phyloP scores from a whole-genome alignment of 257 asterid genomes.

The Apocynum venetum region DNA sequence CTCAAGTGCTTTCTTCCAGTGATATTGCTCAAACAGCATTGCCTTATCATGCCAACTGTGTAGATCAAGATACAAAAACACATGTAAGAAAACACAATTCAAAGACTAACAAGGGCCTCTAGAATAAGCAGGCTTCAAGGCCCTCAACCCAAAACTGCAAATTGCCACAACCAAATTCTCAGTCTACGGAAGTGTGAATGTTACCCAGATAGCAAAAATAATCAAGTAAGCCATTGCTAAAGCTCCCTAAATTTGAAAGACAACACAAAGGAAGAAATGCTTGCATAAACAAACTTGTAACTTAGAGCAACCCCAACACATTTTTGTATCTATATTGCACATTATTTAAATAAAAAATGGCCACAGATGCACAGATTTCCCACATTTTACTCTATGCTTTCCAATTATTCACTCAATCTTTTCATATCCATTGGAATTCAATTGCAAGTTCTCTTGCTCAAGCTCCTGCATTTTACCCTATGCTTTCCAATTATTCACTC shows the following conservation, averaged over 20 bases:
- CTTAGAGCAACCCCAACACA: neutral
- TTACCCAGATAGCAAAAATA: neutral
- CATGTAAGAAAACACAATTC: neutral
- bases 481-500: neutral
- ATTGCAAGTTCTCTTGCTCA: neutral
- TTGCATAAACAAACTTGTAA: neutral
- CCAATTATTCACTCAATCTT: neutral
- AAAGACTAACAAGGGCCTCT: neutral
- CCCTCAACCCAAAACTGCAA: neutral
- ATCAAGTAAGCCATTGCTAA: neutral
- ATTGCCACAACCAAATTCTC: neutral
- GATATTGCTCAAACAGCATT: constrained; percentile 84
- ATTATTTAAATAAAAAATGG: neutral
- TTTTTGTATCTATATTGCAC: neutral
- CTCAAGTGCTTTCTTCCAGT: constrained; percentile 83
- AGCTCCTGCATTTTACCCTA: neutral
- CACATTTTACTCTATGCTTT: too few species aligned
- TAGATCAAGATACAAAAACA: neutral
- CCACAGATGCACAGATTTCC: neutral
- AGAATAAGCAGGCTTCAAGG: neutral
- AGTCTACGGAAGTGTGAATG: neutral
- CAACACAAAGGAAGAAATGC: neutral
- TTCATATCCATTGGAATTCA: neutral
- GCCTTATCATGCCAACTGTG: constrained; percentile 95
- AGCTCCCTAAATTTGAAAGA: neutral